Evolutionary conservation across 2,329 filamentous ascomycete genomes (phyloP), one percentile per base, ranked within the genome.

Genomic region (Alternaria ethzedia): DNA sequence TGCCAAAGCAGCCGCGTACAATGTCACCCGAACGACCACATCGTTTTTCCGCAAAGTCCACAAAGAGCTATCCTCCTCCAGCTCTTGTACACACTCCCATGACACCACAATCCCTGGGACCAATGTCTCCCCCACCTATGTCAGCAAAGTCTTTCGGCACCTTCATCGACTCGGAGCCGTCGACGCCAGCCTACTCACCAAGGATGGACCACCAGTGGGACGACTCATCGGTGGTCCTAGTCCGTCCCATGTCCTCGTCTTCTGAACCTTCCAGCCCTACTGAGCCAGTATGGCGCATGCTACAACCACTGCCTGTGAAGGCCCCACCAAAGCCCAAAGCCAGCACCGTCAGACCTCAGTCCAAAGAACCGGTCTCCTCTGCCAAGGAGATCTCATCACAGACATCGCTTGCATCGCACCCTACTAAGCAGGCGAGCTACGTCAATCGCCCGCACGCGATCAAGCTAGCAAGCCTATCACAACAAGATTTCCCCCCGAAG

Each of bases 131-230:
- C 9, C 60, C 77, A n/a, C 77, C 76, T 21, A 74, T 78, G 72
- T 78, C 77, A 12, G 77, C 75, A 6, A 75, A 68, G 56, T 78
- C 75, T 7, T 77, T 79, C 44, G 73, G 74, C 43, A 80, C 78
- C 1, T 74, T 79, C 52, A 79, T 78, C 63, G 78, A 79, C 56
- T 79, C 77, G 2, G 76, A 74, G 25, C 76, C 78, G n/a, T 78
- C 76, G 8, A 78, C 77, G n/a, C 77, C 77, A 47, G 75, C 76
- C 9, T 77, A 73, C 51, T 79, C 76, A 30, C 77, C 77, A 41
- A 68, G 76, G 10, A 65, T 69, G 58, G 64, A 66, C 41, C 67
- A 70, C 15, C 68, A 69, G 17, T 78, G 74, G 75, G 70, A 75
- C 20, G 61, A 63, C 30, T 78, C 75, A 3, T 72, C 73, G 3